A percentile compares a stretch with the other conserved stretches of the same genome.
phyloP scores from a whole-genome alignment of 305 asterid genomes.

The Fraxinus baroniana region DNA sequence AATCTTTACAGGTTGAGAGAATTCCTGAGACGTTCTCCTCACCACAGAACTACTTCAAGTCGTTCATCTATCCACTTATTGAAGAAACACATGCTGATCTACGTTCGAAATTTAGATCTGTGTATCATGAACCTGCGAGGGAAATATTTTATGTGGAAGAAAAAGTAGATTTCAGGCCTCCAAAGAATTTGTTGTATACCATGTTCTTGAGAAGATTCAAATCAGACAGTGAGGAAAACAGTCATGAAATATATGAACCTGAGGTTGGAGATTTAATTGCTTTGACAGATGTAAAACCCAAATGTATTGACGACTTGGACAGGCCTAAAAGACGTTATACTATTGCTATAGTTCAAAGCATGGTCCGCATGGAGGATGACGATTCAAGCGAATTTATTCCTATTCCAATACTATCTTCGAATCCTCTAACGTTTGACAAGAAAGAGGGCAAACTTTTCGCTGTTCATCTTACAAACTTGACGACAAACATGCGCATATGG shows the following conservation, averaged over 20 bases:
- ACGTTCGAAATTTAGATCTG: slow-evolving; percentile 26
- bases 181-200: slow-evolving; percentile 20
- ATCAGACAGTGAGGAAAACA: background rate
- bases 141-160: slow-evolving; percentile 2
- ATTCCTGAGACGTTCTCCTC: slow-evolving; percentile 40
- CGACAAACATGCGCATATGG: slow-evolving; percentile 48
- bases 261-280: slow-evolving; percentile 41
- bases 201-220: background rate
- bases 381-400: background rate
- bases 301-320: slow-evolving; percentile 34
- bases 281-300: slow-evolving; percentile 40
- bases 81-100: slow-evolving; percentile 57
- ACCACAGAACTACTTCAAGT: slow-evolving; percentile 27
- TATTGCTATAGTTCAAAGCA: slow-evolving; percentile 35
- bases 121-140: background rate
- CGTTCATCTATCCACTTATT: slow-evolving; percentile 38
- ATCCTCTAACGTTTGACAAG: slow-evolving; percentile 14
- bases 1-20: slow-evolving; percentile 32
- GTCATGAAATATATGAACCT: slow-evolving; percentile 30
- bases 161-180: background rate
- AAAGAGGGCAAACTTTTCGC: slow-evolving; percentile 23
- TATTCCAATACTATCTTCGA: slow-evolving; percentile 27
- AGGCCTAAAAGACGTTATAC: slow-evolving; percentile 28
- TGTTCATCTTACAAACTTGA: slow-evolving; percentile 45
- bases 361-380: background rate